phyloP scores from a whole-genome alignment of 2,329 filamentous ascomycete species.

The Paecilomyces dactylethromorphus region DNA sequence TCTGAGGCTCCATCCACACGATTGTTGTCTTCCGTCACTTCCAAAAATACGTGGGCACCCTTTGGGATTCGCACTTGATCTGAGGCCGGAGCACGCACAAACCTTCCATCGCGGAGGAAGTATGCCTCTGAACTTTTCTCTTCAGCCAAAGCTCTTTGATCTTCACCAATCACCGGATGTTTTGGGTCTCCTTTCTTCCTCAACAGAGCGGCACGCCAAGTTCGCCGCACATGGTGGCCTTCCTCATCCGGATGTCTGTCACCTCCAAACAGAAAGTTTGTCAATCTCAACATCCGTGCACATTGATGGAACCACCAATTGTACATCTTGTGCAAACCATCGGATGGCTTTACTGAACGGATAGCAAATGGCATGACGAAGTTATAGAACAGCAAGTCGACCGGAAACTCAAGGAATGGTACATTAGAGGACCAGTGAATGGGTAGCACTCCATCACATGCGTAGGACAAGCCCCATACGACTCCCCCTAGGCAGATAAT shows the following conservation, averaged over 20 bases:
- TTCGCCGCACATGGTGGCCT: constrained; percentile 56
- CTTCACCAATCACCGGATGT: constrained; percentile 26
- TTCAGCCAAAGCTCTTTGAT: constrained; percentile 22
- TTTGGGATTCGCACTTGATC: constrained; percentile 94
- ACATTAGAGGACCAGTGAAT: constrained; percentile 92
- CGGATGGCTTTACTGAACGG: constrained; percentile 75
- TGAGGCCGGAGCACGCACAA: constrained; percentile 86
- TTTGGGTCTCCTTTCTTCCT: constrained; percentile 32
- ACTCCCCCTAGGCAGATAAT: constrained; percentile 91
- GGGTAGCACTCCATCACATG: constrained; percentile 67
- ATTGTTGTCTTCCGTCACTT: constrained; percentile 62
- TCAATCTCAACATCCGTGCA: constrained; percentile 71
- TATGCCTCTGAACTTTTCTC: constrained; percentile 38
- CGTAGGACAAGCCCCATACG: constrained; percentile 76
- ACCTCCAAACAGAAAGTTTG: constrained; percentile 80
- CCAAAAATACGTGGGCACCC: constrained; percentile 70
- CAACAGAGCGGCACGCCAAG: constrained; percentile 44
- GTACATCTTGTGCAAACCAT: constrained; percentile 78
- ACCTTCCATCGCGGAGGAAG: constrained; percentile 67
- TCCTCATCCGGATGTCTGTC: constrained; percentile 78
- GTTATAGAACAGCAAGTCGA: constrained; percentile 94
- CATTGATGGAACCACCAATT: constrained; percentile 94
- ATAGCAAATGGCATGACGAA: constrained; percentile 87
- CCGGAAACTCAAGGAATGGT: constrained; percentile 86
- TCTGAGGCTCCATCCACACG: constrained; percentile 55